Percentiles rank a stretch among this genome's conserved stretches.
These are phyloP conservation scores for barrel medic (Medicago truncatula) DNA, from an alignment of 306 rosid genomes.

Conservation along the genomic window MtrunA17r5.0-ANR NC_053049.1:37443001-37443500, in stretches of 20 bases:
- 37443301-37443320: not conserved
- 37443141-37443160: not conserved
- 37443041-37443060: too few relatives aligned
- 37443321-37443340: too few relatives aligned
- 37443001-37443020: too few relatives aligned
- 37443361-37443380: too few relatives aligned
- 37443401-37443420: too few relatives aligned
- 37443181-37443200: not conserved
- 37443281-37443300: conserved; percentile 9
- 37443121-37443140: conserved; percentile 27
- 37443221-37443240: conserved; percentile 24
- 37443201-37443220: conserved; percentile 14
- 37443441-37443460: conserved; percentile 25
- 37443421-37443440: not conserved
- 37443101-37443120: conserved; percentile 42
- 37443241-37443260: conserved; percentile 29
- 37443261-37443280: conserved; percentile 19
- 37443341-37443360: too few relatives aligned
- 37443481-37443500: conserved; percentile 51
- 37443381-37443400: too few relatives aligned
- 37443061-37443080: too few relatives aligned
- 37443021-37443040: too few relatives aligned
- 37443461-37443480: conserved; percentile 23
- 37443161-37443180: conserved; percentile 10
- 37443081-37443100: conserved; percentile 1